phyloP scores from a whole-genome alignment of 345 rosid species.

The Moricandia moricandioides region DNA sequence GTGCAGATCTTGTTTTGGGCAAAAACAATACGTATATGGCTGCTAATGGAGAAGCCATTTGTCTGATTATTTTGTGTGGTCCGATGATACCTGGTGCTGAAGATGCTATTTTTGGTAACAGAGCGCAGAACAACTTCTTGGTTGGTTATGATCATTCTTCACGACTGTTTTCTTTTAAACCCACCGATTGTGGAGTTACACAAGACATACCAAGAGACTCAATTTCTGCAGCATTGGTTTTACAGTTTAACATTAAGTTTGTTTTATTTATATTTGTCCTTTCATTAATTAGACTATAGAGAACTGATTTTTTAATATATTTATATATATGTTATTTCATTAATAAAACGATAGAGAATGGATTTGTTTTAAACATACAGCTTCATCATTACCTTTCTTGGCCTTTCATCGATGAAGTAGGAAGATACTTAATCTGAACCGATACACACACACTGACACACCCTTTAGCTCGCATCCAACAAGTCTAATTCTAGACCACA shows the following conservation, averaged over 20 bases:
- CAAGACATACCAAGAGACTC: background rate
- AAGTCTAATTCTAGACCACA: background rate
- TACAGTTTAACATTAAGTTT: background rate
- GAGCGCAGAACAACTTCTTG: slow-evolving; percentile 17
- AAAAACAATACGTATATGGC: slow-evolving; percentile 4
- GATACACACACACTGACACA: background rate
- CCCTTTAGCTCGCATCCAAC: background rate
- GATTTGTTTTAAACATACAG: background rate
- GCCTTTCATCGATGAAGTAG: slow-evolving; percentile 70
- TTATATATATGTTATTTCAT: background rate
- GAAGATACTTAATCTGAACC: slow-evolving; percentile 84
- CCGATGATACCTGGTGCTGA: background rate
- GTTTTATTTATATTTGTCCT: background rate
- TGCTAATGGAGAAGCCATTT: background rate
- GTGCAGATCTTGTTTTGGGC: background rate
- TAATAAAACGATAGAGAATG: background rate
- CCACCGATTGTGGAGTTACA: slow-evolving; percentile 10
- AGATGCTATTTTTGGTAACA: slow-evolving; percentile 5
- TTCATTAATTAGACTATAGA: background rate
- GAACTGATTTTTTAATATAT: background rate
- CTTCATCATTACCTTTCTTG: slow-evolving; percentile 32
- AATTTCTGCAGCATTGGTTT: background rate
- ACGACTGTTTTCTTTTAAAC: background rate
- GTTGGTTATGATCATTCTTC: slow-evolving; percentile 22
- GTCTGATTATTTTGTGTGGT: background rate